A percentile compares a stretch with the other conserved stretches of the same genome.
phyloP scores from a whole-genome alignment of 345 rosid genomes.

The Bretschneidera sinensis region DNA sequence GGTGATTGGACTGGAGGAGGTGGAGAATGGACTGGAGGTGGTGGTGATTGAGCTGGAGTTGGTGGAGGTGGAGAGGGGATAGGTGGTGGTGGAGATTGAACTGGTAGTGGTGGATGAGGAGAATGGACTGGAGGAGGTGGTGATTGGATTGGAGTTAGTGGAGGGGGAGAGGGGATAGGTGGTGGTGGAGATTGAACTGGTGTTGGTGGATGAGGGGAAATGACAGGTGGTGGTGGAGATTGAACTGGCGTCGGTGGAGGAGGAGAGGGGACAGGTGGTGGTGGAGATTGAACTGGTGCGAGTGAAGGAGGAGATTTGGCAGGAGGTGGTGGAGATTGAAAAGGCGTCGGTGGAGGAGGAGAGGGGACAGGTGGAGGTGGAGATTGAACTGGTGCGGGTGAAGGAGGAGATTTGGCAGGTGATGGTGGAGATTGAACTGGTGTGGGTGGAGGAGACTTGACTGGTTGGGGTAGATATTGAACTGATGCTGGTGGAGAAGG shows the following conservation, averaged over 20 bases:
- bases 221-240: too few species aligned
- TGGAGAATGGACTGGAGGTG: constrained; percentile 2
- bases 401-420: too few species aligned
- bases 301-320: too few species aligned
- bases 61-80: constrained; percentile 11
- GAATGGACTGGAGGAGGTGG: constrained; percentile 9
- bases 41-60: constrained; percentile 1
- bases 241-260: too few species aligned
- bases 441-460: neutral
- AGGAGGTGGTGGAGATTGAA: too few species aligned
- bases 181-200: too few species aligned
- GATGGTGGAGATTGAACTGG: too few species aligned
- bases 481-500: neutral
- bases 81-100: neutral
- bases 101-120: constrained; percentile 15
- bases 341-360: neutral
- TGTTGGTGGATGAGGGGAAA: too few species aligned
- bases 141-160: constrained; percentile 20
- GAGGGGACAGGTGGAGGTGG: neutral
- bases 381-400: too few species aligned
- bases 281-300: too few species aligned
- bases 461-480: neutral
- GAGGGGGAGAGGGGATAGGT: constrained; percentile 10
- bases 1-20: too few species aligned
- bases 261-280: too few species aligned